Conservation (phyloP, 768 basidiomycete genomes). For the Pisolithus albus region DNA sequence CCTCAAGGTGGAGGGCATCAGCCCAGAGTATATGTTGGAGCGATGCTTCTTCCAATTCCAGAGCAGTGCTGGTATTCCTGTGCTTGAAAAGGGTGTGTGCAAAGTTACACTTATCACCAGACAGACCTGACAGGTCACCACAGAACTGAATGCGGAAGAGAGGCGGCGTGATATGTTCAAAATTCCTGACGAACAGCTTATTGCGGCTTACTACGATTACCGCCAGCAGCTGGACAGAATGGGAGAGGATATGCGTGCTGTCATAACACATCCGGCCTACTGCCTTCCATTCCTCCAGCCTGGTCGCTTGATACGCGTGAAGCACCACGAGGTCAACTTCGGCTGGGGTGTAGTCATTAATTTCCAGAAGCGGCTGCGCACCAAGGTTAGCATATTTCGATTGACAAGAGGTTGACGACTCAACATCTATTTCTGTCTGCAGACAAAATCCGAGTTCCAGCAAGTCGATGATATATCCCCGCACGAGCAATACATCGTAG, state of each 20-base stretch:
- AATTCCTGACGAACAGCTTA: constrained; percentile 78
- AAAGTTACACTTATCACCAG: not conserved
- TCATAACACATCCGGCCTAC: constrained; percentile 93
- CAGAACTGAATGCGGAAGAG: constrained; percentile 76
- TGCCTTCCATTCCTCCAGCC: constrained; percentile 89
- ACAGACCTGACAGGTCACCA: constrained; percentile 4
- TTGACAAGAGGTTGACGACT: not conserved
- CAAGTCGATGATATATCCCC: constrained; percentile 63
- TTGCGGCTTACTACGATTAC: constrained; percentile 87
- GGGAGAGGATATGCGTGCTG: constrained; percentile 79
- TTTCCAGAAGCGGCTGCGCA: constrained; percentile 79
- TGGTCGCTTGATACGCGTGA: constrained; percentile 88
- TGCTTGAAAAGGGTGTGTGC: constrained; percentile 69
- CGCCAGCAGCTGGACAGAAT: constrained; percentile 92
- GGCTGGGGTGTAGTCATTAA: constrained; percentile 96
- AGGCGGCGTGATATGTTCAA: constrained; percentile 51
- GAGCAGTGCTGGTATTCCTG: constrained; percentile 85
- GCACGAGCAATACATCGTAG: constrained; percentile 88
- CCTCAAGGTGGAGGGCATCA: constrained; percentile 97
- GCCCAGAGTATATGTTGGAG: constrained; percentile 97
- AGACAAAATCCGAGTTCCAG: constrained; percentile 62
- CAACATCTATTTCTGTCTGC: not conserved
- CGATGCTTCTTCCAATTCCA: constrained; percentile 99
- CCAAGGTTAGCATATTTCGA: constrained; percentile 48
- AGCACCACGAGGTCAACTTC: constrained; percentile 81